These are phyloP conservation scores for Fusarium sp. DNA, from an alignment of 2,329 filamentous ascomycete genomes.

Conservation along the genomic window DNA sequence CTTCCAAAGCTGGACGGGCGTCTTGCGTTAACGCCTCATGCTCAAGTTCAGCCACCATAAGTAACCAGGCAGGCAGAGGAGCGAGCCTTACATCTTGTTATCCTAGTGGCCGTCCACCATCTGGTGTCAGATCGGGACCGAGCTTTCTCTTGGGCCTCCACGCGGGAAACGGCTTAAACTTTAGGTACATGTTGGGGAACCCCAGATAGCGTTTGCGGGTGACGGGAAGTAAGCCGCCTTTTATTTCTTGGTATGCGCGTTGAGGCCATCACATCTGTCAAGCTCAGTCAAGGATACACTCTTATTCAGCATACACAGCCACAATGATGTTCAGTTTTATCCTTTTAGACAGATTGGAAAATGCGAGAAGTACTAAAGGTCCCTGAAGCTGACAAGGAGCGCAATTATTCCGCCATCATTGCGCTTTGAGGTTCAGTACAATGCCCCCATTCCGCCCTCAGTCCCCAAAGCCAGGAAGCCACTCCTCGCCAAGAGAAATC, in stretches of 20 bases:
- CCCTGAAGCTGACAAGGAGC: not conserved
- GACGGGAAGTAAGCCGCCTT: conserved; percentile 5
- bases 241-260: not conserved
- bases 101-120: not conserved
- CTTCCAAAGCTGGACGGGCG: not conserved
- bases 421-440: not conserved
- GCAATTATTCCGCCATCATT: not conserved
- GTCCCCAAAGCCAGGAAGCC: not conserved
- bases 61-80: not conserved
- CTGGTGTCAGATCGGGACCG: not conserved
- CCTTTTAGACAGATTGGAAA: too few species aligned
- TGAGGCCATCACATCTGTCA: not conserved
- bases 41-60: not conserved
- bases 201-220: not conserved
- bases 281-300: too few species aligned
- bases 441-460: not conserved
- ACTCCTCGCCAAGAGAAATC: not conserved
- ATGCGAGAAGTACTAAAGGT: too few species aligned
- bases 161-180: not conserved
- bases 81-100: not conserved
- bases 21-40: not conserved
- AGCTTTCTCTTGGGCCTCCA: not conserved
- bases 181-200: too few species aligned
- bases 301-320: too few species aligned
- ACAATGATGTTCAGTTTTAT: too few species aligned